Evolutionary conservation across 202 grass and related monocot genomes (phyloP).

Genomic region (Schoenoplectus triqueter): DNA sequence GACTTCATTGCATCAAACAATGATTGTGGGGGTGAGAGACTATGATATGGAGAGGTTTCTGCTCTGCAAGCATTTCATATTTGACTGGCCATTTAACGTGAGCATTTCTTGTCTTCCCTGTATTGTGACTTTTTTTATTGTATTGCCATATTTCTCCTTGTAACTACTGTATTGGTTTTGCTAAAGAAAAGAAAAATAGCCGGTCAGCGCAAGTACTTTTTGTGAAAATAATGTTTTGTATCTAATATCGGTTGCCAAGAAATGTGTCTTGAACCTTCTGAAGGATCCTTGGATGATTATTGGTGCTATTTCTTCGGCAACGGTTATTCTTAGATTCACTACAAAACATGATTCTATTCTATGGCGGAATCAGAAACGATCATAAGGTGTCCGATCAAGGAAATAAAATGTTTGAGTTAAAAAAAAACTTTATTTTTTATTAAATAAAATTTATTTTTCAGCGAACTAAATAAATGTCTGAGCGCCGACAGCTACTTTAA

Average conservation of each 20-base stretch:
- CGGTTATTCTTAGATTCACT: not conserved
- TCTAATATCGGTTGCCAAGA: not conserved
- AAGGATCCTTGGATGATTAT: not conserved
- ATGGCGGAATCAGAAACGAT: too few relatives aligned
- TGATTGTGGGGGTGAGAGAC: conserved; percentile 82
- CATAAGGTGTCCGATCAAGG: too few relatives aligned
- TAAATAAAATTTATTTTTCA: too few relatives aligned
- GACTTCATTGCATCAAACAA: conserved; percentile 94
- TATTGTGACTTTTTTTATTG: not conserved
- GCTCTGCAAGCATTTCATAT: conserved; percentile 84
- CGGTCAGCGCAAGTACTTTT: not conserved
- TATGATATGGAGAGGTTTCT: conserved; percentile 96
- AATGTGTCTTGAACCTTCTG: not conserved
- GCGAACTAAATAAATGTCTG: too few relatives aligned
- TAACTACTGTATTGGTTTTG: not conserved
- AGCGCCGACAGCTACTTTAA: too few relatives aligned
- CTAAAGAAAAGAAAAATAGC: not conserved
- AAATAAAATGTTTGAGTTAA: too few relatives aligned
- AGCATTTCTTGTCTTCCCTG: conserved; percentile 40
- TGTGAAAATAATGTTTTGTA: not conserved
- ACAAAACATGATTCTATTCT: not conserved
- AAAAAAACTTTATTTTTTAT: too few relatives aligned
- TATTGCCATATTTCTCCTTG: not conserved
- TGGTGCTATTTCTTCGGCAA: not conserved
- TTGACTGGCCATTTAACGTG: conserved; percentile 94